Conservation (phyloP, 1,284 basidiomycete genomes). For the Moniliella sp. region DNA sequence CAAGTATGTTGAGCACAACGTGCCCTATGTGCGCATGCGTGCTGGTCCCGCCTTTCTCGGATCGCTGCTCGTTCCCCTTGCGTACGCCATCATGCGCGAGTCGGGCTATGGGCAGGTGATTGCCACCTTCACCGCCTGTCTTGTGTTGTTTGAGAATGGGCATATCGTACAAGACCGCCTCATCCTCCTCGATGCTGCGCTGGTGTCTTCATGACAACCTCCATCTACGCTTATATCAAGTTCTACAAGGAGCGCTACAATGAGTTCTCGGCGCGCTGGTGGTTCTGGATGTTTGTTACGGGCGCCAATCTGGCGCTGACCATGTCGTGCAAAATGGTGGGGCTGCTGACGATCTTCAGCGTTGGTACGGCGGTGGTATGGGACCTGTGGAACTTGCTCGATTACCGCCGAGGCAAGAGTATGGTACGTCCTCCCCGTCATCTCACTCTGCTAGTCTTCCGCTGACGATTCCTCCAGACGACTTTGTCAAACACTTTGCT, state of each 20-base stretch:
- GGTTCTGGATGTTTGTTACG: constrained; percentile 75
- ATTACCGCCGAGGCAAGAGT: constrained; percentile 53
- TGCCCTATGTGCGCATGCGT: constrained; percentile 82
- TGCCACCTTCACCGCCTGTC: constrained; percentile 60
- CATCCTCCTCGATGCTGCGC: constrained; percentile 77
- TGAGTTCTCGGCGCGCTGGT: constrained; percentile 46
- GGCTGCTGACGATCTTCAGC: constrained; percentile 68
- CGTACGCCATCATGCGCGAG: constrained; percentile 93
- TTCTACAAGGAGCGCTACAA: constrained; percentile 84
- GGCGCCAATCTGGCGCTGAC: constrained; percentile 83
- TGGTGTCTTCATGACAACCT: constrained; percentile 90
- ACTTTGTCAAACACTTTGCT: constrained; percentile 68
- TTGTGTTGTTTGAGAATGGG: constrained; percentile 81
- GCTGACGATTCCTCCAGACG: no score
- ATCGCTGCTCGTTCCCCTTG: constrained; percentile 64
- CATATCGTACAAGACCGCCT: constrained; percentile 85
- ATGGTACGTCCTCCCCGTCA: no score
- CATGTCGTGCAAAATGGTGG: constrained; percentile 94
- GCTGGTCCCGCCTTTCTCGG: constrained; percentile 74
- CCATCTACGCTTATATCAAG: constrained; percentile 69
- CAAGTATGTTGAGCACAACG: constrained; percentile 60
- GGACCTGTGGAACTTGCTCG: constrained; percentile 84
- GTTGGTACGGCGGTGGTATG: constrained; percentile 75
- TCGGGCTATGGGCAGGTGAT: constrained; percentile 77
- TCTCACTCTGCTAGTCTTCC: no score